Conservation (phyloP, 1,139 yeast species). For the Yamadazyma trypodendri region DNA sequence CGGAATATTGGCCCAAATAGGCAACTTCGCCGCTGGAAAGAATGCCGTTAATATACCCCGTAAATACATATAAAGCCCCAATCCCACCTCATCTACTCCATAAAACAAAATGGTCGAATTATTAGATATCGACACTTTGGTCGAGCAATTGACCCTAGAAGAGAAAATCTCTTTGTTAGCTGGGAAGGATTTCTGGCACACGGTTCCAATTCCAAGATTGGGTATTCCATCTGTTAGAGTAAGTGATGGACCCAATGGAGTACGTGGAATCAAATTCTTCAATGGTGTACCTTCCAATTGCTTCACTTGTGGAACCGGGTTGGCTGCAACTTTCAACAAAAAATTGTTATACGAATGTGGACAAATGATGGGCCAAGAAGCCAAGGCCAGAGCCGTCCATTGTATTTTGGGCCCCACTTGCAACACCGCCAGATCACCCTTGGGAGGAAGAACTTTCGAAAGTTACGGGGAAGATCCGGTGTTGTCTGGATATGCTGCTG, state of each 20-base stretch:
- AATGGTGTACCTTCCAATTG: conserved; percentile 35
- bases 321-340: conserved; percentile 45
- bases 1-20: background rate
- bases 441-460: conserved; percentile 67
- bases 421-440: conserved; percentile 57
- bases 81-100: too few relatives aligned
- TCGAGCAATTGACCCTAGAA: conserved; percentile 41
- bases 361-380: conserved; percentile 34
- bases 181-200: conserved; percentile 58
- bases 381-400: conserved; percentile 37
- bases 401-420: conserved; percentile 55
- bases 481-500: conserved; percentile 52
- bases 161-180: conserved; percentile 51
- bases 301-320: conserved; percentile 37
- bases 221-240: conserved; percentile 34
- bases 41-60: too few relatives aligned
- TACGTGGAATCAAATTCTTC: conserved; percentile 33
- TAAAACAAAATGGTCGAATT: background rate
- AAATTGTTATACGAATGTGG: conserved; percentile 28
- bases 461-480: conserved; percentile 63
- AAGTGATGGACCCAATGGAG: conserved; percentile 39
- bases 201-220: conserved; percentile 47
- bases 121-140: conserved; percentile 44
- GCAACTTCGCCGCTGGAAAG: conserved; percentile 1
- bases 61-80: too few relatives aligned